A percentile compares a stretch with the other conserved stretches of the same genome.
Conservation (phyloP, 176 grass and related monocot species). For the Carex kokanica region DNA sequence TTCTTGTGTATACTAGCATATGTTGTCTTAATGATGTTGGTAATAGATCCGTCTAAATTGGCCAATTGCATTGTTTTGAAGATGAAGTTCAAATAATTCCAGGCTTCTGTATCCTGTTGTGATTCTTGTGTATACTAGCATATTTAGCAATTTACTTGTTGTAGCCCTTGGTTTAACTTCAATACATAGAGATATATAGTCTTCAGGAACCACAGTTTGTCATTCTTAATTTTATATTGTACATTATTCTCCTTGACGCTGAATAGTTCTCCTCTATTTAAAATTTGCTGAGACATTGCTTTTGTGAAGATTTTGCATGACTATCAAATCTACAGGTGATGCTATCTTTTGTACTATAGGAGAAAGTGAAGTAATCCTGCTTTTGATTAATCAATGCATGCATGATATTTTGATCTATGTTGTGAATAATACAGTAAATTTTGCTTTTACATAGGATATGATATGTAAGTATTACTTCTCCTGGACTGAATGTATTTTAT, state of each 20-base stretch:
- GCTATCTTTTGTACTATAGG: conserved; percentile 22
- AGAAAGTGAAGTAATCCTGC: conserved; percentile 8
- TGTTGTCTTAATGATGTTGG: neutral
- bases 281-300: conserved; percentile 41
- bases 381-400: conserved; percentile 6
- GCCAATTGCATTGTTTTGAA: conserved; percentile 4
- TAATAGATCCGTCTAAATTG: neutral
- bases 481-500: conserved; percentile 33
- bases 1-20: neutral
- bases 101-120: neutral
- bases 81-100: neutral
- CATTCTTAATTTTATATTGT: neutral
- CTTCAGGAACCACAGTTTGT: neutral
- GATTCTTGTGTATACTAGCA: neutral
- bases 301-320: conserved; percentile 34
- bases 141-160: neutral
- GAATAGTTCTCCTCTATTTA: conserved; percentile 37
- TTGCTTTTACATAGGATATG: neutral
- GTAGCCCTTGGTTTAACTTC: neutral
- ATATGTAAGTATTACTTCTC: conserved; percentile 4
- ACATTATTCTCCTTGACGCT: conserved; percentile 64
- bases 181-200: neutral
- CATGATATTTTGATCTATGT: conserved; percentile 7
- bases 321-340: conserved; percentile 60
- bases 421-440: neutral